Base-by-base conservation (phyloP, 106 monocot genomes). In the Hemerocallis citrina region DNA sequence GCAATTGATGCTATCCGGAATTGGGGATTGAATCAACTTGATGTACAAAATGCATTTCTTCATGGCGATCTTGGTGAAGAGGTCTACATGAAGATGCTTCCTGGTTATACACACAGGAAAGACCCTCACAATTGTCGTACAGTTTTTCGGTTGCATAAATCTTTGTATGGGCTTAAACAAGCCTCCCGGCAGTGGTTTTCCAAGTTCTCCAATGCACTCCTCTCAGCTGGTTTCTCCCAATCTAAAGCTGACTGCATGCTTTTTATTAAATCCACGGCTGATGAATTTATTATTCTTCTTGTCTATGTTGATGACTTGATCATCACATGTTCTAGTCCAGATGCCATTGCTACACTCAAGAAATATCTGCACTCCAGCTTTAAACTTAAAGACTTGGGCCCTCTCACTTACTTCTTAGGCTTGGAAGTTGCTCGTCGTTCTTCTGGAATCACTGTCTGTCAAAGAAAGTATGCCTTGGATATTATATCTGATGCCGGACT, bases 261-360 rank as follows among this genome's bases (percentile, higher is more conserved):
- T 0, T 76, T 76, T 6, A 28, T 25, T 5, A 6, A 17, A 8
- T 0, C 11, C 1, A 31, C 11, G n/a, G 25, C 17, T 16, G n/a
- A 5, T 5, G 3, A 0, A 1, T 31, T 55, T 16, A 58, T 48
- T 4, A 0, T 34, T 1, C 8, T 76, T 19, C 13, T 76, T 1
- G 35, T 69, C 10, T 76, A 69, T 38, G 64, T 69, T 3, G 64
- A 76, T 64, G 64, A 69, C 29, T 37, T 75, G 0, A 4, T 75
- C 4, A 7, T 68, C 0, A 20, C 68, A 10, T 25, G 68, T 22
- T 34, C 68, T 55, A 36, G 45, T 30, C 0, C 2, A 41, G n/a
- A 36, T 22, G 38, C 11, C 19, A 40, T 14, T 13, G 6, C 15
- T 37, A 41, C 2, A 16, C 12, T 13, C 0, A 40, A 38, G 11